These are phyloP conservation scores for Chalaropsis ovoidea DNA, from an alignment of 2,329 filamentous ascomycete species.

Conservation along the genomic window DNA sequence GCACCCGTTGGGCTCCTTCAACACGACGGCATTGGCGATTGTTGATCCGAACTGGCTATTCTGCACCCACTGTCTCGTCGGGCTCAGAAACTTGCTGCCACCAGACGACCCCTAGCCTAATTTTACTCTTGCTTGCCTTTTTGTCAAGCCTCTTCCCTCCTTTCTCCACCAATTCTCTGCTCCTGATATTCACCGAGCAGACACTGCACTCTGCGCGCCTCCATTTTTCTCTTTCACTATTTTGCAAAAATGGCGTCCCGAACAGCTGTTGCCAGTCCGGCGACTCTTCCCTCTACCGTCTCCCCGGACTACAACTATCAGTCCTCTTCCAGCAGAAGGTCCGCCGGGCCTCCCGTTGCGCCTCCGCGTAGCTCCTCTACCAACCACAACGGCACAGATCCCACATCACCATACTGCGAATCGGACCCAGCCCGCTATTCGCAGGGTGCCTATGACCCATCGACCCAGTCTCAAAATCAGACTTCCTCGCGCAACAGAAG, in stretches of 20 bases:
- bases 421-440: conserved; percentile 16
- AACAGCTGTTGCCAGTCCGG: conserved; percentile 37
- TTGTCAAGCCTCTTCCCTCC: conserved; percentile 16
- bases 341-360: conserved; percentile 58
- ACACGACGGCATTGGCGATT: not conserved
- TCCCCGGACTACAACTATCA: conserved; percentile 34
- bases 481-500: conserved; percentile 27
- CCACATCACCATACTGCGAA: conserved; percentile 20
- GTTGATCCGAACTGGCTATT: not conserved
- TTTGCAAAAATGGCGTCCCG: conserved; percentile 37
- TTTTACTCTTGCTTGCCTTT: conserved; percentile 16
- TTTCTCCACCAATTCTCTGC: not conserved
- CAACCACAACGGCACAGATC: conserved; percentile 31
- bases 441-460: conserved; percentile 30
- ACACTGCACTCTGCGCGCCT: not conserved
- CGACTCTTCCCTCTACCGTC: conserved; percentile 34
- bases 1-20: not conserved
- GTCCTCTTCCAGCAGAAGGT: conserved; percentile 42
- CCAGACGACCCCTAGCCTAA: conserved; percentile 4
- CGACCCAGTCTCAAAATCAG: conserved; percentile 18
- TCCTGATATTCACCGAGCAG: not conserved
- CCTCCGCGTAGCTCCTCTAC: conserved; percentile 76
- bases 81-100: no score
- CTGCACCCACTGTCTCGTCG: no score
- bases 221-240: no score